phyloP scores from a whole-genome alignment of 441 rosid species.

The Pelargonium fulgidum region DNA sequence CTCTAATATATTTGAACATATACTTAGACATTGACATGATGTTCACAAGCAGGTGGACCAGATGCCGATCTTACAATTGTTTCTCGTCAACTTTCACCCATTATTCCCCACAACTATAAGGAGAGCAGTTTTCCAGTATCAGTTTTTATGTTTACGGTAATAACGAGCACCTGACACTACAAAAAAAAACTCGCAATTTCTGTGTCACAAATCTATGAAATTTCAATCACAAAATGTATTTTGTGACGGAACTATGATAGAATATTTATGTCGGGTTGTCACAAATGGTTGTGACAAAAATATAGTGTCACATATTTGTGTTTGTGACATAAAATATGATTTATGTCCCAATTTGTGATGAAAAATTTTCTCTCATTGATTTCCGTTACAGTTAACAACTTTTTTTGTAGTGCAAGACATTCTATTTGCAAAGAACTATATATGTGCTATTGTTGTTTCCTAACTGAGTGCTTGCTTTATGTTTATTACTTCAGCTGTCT shows the following conservation, averaged over 20 bases:
- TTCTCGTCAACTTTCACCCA: background rate
- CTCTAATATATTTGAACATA: no score
- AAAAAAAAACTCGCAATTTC: no score
- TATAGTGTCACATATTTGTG: no score
- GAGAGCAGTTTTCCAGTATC: background rate
- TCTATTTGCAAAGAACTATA: background rate
- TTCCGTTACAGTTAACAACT: no score
- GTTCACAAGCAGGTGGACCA: background rate
- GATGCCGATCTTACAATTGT: background rate
- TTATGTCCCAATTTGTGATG: no score
- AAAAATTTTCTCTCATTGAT: no score
- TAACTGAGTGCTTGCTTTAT: background rate
- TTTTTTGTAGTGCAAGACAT: background rate
- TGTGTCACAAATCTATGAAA: no score
- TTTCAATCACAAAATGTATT: no score
- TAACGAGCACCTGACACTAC: background rate
- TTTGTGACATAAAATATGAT: no score
- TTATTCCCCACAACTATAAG: conserved; percentile 1
- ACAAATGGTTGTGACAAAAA: no score
- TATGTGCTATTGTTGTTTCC: background rate
- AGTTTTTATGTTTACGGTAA: background rate
- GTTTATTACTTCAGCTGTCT: background rate
- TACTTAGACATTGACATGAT: background rate
- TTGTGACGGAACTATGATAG: no score
- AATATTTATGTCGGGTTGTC: no score